Conservation (phyloP, 2,329 filamentous ascomycete genomes). For the Ophiostoma angusticollis region DNA sequence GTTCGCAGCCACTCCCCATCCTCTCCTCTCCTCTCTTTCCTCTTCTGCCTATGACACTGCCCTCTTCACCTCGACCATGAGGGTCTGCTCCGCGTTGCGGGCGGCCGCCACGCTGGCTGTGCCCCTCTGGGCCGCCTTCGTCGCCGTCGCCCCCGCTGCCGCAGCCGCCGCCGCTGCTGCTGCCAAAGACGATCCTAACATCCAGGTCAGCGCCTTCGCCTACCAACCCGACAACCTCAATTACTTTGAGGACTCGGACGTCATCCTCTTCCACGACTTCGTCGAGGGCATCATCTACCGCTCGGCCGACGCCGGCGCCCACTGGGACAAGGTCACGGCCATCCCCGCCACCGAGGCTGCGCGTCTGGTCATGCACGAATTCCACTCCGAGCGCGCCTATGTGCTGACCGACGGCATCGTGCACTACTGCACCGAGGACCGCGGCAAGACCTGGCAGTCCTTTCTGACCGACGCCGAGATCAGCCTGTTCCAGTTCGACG, state of each 20-base stretch:
- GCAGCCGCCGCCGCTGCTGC: slow-evolving; percentile 29
- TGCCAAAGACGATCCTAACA: slow-evolving; percentile 52
- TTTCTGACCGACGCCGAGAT: slow-evolving; percentile 54
- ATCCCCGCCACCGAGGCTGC: slow-evolving; percentile 50
- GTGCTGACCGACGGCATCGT: slow-evolving; percentile 54
- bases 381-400: slow-evolving; percentile 67
- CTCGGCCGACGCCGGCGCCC: slow-evolving; percentile 67
- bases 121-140: slow-evolving; percentile 16
- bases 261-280: slow-evolving; percentile 61
- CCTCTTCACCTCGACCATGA: slow-evolving; percentile 33
- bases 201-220: slow-evolving; percentile 54
- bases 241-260: slow-evolving; percentile 86
- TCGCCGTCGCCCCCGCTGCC: background rate
- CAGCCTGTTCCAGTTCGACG: slow-evolving; percentile 36
- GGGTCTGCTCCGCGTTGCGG: slow-evolving; percentile 33
- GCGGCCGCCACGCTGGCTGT: slow-evolving; percentile 40
- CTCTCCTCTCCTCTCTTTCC: background rate
- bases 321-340: slow-evolving; percentile 55
- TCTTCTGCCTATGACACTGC: slow-evolving; percentile 5
- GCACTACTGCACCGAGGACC: slow-evolving; percentile 77
- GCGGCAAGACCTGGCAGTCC: slow-evolving; percentile 65
- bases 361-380: slow-evolving; percentile 63
- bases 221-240: slow-evolving; percentile 56
- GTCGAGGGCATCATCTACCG: slow-evolving; percentile 55
- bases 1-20: too few relatives aligned